phyloP scores from a whole-genome alignment of 306 rosid genomes.

The Medicago arabica region DNA sequence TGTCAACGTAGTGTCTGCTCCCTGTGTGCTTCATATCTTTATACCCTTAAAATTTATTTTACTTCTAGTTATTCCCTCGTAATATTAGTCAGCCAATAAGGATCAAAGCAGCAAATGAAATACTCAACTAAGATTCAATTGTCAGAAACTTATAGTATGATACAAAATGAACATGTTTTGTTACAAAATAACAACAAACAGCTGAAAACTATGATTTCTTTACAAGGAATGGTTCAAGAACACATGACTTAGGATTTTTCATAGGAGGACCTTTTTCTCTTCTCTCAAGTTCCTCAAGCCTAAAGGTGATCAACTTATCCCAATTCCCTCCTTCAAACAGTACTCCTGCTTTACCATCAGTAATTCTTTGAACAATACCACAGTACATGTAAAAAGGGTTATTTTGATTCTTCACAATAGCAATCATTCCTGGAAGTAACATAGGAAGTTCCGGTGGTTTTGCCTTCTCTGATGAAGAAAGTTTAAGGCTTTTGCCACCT shows the following conservation, averaged over 20 bases:
- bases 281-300: slow-evolving; percentile 82
- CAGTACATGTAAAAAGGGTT: slow-evolving; percentile 79
- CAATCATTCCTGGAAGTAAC: slow-evolving; percentile 77
- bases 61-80: too few relatives aligned
- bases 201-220: slow-evolving; percentile 46
- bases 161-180: slow-evolving; percentile 45
- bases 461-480: slow-evolving; percentile 56
- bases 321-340: slow-evolving; percentile 56
- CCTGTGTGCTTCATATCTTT: background rate
- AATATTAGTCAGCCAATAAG: background rate
- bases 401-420: slow-evolving; percentile 66
- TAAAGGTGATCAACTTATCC: slow-evolving; percentile 69
- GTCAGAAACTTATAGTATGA: slow-evolving; percentile 10
- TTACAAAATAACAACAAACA: background rate
- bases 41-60: background rate
- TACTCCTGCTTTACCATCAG: slow-evolving; percentile 52
- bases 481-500: slow-evolving; percentile 34
- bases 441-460: slow-evolving; percentile 59
- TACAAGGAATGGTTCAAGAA: slow-evolving; percentile 73
- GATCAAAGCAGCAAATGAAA: background rate
- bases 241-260: slow-evolving; percentile 69
- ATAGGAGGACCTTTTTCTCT: slow-evolving; percentile 95
- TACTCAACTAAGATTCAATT: background rate
- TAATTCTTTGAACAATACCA: slow-evolving; percentile 55
- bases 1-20: too few relatives aligned